Evolutionary conservation across 768 basidiomycete genomes (phyloP).

Genomic region (Albatrellus ellisii): DNA sequence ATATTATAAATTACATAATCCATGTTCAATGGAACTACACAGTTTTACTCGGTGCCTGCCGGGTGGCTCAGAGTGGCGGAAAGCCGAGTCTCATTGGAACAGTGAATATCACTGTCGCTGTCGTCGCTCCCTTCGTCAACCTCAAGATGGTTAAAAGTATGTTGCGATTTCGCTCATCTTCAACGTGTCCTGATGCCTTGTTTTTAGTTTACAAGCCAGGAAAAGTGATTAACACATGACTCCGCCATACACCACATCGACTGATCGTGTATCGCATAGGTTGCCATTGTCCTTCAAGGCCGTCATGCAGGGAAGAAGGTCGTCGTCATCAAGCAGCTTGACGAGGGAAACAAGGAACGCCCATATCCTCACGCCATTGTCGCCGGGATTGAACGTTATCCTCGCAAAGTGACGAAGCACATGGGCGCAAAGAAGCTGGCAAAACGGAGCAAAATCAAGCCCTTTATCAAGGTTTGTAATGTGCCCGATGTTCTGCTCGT

Average conservation of each 20-base stretch:
- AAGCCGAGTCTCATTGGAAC: not conserved
- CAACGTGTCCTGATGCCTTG: not conserved
- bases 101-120: constrained; percentile 10
- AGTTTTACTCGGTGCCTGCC: constrained; percentile 16
- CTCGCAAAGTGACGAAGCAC: constrained; percentile 90
- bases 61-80: constrained; percentile 15
- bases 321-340: constrained; percentile 94
- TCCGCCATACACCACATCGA: not conserved
- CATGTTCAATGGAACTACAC: too few species aligned
- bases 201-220: constrained; percentile 82
- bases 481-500: not conserved
- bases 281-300: constrained; percentile 95
- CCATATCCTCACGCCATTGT: constrained; percentile 98
- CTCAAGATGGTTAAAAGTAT: constrained; percentile 20
- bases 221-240: constrained; percentile 42
- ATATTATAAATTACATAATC: too few species aligned
- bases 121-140: constrained; percentile 7
- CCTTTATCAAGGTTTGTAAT: constrained; percentile 88
- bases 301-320: constrained; percentile 99
- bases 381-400: constrained; percentile 97
- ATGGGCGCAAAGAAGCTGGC: constrained; percentile 96
- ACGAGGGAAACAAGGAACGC: constrained; percentile 93
- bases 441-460: constrained; percentile 94
- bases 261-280: constrained; percentile 29
- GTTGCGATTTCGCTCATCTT: not conserved